These are phyloP conservation scores for Gymnopus androsaceus DNA, from an alignment of 1,284 basidiomycete genomes.

Conservation along the genomic window DNA sequence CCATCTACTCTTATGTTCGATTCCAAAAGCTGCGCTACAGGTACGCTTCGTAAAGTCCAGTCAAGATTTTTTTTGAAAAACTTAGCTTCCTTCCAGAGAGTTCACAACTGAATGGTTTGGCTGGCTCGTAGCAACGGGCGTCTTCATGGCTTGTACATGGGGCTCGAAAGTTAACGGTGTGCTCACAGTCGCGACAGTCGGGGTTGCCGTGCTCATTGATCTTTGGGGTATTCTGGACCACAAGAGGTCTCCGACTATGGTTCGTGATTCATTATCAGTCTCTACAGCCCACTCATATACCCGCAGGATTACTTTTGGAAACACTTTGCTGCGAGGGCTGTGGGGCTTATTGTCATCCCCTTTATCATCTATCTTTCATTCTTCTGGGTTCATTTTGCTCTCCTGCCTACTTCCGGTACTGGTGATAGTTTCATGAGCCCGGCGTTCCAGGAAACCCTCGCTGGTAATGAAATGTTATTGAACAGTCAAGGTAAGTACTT, in stretches of 20 bases:
- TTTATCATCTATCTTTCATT: constrained; percentile 91
- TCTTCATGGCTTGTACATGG: constrained; percentile 93
- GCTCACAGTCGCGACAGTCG: constrained; percentile 88
- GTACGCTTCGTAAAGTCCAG: too few species aligned
- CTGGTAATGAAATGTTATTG: constrained; percentile 89
- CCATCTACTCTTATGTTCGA: constrained; percentile 92
- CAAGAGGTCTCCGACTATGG: constrained; percentile 78
- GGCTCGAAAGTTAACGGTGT: constrained; percentile 99
- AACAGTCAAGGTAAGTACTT: constrained; percentile 77
- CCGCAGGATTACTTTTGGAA: constrained; percentile 83
- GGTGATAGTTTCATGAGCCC: constrained; percentile 98
- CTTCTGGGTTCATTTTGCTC: constrained; percentile 95
- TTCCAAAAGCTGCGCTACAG: constrained; percentile 94
- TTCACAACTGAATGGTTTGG: constrained; percentile 92
- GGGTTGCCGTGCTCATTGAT: constrained; percentile 89
- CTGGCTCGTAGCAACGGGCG: constrained; percentile 90
- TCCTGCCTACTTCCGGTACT: constrained; percentile 88
- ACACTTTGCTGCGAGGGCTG: constrained; percentile 86
- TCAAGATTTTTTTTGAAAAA: too few species aligned
- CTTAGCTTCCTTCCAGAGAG: constrained; percentile 55
- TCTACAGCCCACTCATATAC: constrained; percentile 12
- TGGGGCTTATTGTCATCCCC: constrained; percentile 89
- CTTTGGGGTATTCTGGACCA: constrained; percentile 94
- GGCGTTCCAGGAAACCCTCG: constrained; percentile 94
- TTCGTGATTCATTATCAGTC: constrained; percentile 37